Evolutionary conservation across 2,329 filamentous ascomycete genomes (phyloP), one percentile per base, ranked within the genome.

Genomic region (Sporothrix protearum): DNA sequence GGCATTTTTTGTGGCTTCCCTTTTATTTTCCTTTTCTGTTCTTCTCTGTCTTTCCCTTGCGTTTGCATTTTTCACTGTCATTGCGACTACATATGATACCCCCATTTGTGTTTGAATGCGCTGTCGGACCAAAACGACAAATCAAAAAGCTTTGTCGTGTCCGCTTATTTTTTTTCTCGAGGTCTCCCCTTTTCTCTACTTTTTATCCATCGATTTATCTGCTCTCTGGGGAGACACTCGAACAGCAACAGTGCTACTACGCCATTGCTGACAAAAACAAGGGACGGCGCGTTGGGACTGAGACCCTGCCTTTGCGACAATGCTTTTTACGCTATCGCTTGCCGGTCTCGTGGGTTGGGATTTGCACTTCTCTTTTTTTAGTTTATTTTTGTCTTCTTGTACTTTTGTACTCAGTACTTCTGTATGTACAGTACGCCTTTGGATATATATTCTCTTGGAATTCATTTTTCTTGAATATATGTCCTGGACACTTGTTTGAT

Each of bases 21-120:
- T 71, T 76, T 77, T 68, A 72, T 69, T 76, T 76, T 68, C 76
- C 72, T 68, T 39, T 42, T 9, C 69, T 69, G 64, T 64, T 63
- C 47, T 76, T 67, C 49, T 61, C 63, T 74, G 73, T 70, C 69
- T 71, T 74, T 76, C n/a, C n/a, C n/a, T 76, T 71, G 74, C 71
- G 57, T 74, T 71, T 75, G 73, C 75, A 64, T 68, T 69, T 71
- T 71, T n/a, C n/a, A n/a, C n/a, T n/a, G n/a, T n/a, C 64, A 47
- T 71, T 76, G 76, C 77, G 78, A 78, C 77, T 77, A 79, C 78
- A 78, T 80, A 84, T 83, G 84, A 86, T 86, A 86, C 84, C 84
- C 74, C 84, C 83, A 85, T 82, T 76, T 79, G 82, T 83, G 82
- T 85, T 84, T 83, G 78, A 77, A 85, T 85, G 84, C 82, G 83